phyloP scores from a whole-genome alignment of 2,329 filamentous ascomycete species.

The Emergomyces pasteurianus region DNA sequence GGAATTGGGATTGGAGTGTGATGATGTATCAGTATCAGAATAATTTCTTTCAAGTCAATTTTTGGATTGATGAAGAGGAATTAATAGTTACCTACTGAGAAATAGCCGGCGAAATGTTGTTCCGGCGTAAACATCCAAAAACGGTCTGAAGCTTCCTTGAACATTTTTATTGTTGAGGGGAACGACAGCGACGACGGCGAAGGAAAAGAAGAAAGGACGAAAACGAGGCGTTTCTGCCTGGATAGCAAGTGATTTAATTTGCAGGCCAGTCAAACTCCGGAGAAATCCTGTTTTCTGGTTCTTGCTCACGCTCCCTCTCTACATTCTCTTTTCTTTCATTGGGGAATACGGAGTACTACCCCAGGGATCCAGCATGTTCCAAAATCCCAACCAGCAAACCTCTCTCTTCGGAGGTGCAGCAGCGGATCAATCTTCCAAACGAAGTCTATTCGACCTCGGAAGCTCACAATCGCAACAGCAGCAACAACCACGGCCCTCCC shows the following conservation, averaged over 20 bases:
- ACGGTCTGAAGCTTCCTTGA: background rate
- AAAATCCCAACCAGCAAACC: background rate
- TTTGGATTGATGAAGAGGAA: no score
- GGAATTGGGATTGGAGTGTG: background rate
- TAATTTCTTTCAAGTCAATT: background rate
- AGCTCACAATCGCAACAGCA: slow-evolving; percentile 4
- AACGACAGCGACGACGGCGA: background rate
- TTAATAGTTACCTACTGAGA: no score
- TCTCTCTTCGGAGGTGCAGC: slow-evolving; percentile 3
- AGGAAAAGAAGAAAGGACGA: background rate
- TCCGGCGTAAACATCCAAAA: slow-evolving; percentile 6
- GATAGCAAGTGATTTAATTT: background rate
- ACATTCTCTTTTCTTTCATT: background rate
- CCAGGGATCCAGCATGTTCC: background rate
- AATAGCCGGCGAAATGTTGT: background rate
- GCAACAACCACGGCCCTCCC: background rate
- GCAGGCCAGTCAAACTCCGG: background rate
- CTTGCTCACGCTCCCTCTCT: background rate
- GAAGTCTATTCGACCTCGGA: slow-evolving; percentile 6
- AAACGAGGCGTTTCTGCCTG: background rate
- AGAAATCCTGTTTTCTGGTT: no score
- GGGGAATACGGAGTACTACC: no score
- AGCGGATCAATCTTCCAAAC: slow-evolving; percentile 7
- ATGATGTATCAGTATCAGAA: background rate
- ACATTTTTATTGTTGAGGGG: background rate